Base-by-base conservation (phyloP, 768 basidiomycete species). In the Russula sp. region DNA sequence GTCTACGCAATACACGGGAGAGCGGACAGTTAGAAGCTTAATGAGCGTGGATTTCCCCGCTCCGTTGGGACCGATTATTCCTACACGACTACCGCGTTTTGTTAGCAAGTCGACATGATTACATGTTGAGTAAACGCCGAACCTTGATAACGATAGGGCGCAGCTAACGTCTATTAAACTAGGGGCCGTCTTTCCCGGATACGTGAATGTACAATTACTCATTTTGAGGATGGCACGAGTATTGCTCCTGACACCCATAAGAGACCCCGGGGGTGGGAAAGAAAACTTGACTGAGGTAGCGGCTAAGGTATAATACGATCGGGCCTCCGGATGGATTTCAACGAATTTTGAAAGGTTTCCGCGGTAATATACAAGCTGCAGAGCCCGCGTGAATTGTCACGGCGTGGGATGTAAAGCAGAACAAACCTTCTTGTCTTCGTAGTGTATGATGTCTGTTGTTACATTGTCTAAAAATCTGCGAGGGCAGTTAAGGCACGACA, bases 401-500 rank as follows among this genome's bases (percentile, higher is more conserved):
- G 59, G 47, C 32, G 69, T 61, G 34, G 70, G 61, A 44, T 56
- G 68, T 60, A 51, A 57, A 39, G 47, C 2, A 40, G 64, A 66
- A 62, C 65, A 68, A 66, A 84, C 89, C 81, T 94, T 96, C 79
- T 98, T 98, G 59, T 78, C 77, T 78, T 97, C 94, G 77, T 97
- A 98, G 78, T 97, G 95, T 66, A 98, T 94, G 71, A 98, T 93
- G 75, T 98, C 94, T 67, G 95, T 92, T 62, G 94, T 95, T 59
- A 97, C 86, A 75, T 89, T 87, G 77, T 98, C 95, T 70, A 98
- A 79, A 79, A 98, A 98, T 62, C 89, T 91, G 42, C 58, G 20
- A 63, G 42, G 49, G 64, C n/a, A 11, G 57, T 48, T 48, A 51
- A 65, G 48, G 20, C 7, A n/a, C 34, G 47, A 35, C 53, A 34